Base-by-base conservation (phyloP, 2,329 filamentous ascomycete species). In the Botrytis fragariae region DNA sequence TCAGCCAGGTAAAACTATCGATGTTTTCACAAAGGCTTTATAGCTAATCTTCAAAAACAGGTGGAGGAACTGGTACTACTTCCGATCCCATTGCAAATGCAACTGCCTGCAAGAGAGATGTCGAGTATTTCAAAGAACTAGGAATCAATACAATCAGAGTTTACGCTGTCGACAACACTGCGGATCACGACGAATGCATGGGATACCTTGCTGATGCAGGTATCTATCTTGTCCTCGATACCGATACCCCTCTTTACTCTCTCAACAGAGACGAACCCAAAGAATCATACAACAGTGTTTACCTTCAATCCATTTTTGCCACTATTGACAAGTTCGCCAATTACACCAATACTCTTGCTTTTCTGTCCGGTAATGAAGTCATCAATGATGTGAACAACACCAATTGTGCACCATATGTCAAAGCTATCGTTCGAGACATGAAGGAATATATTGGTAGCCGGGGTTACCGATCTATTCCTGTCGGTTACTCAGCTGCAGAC, bases 111-210 rank as follows among this genome's bases (percentile, higher is more conserved):
- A 87, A 86, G 82, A 87, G 91, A 75, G 90, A 92, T 80, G 87
- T 92, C 77, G 82, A 82, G 37, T 85, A 91, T 79, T 92, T 93
- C 86, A 86, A 90, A 83, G 85, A 90, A 77, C 83, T 93, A 67
- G 90, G 91, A 69, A 84, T 93, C 81, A 93, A 93, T 84, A 91
- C 91, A 61, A 84, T 93, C 79, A 90, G 91, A 82, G 88, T 93
- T 75, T 93, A 93, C 86, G 90, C 89, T 2, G 88, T 93, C 77
- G 91, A 93, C 83, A 93, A 92, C 85, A 88, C 88, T 63, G 84
- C 85, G 75, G 82, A 89, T 82, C 91, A 93, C 82, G 89, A 92
- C 79, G 86, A 87, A 75, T 93, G 91, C 83, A 93, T 93, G 91
- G 84, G 84, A 64, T 84, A 86, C 57, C 84, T 93, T 74, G 88